phyloP scores from a whole-genome alignment of 2,329 filamentous ascomycete species.

The Onygenales sp. region DNA sequence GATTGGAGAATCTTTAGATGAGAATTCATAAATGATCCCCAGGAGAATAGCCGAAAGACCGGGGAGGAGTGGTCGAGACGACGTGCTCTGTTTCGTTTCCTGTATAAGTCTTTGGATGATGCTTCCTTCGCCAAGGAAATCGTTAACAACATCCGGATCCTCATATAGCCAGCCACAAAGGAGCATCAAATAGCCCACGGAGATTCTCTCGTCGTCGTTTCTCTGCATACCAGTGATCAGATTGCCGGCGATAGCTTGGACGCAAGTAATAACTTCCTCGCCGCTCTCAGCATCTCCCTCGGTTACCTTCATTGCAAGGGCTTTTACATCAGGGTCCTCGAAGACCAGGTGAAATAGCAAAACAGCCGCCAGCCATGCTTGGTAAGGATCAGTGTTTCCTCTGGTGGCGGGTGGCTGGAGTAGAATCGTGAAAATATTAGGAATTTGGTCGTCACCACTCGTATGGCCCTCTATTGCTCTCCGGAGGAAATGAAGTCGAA shows the following conservation, averaged over 20 bases:
- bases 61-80: conserved; percentile 59
- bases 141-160: conserved; percentile 80
- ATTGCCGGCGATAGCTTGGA: conserved; percentile 80
- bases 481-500: conserved; percentile 74
- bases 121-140: conserved; percentile 85
- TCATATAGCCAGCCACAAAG: conserved; percentile 87
- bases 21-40: conserved; percentile 91
- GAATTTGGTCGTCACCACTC: conserved; percentile 67
- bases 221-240: conserved; percentile 70
- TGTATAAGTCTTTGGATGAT: conserved; percentile 82
- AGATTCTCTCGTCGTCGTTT: conserved; percentile 66
- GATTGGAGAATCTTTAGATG: conserved; percentile 91
- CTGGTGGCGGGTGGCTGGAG: conserved; percentile 56
- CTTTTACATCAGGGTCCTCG: conserved; percentile 71
- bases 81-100: conserved; percentile 53
- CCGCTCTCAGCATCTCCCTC: conserved; percentile 83
- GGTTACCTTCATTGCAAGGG: conserved; percentile 66
- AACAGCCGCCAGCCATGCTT: conserved; percentile 80
- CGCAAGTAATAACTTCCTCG: conserved; percentile 89
- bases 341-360: conserved; percentile 78
- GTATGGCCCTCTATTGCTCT: conserved; percentile 82
- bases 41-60: conserved; percentile 78
- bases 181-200: conserved; percentile 81
- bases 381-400: conserved; percentile 68
- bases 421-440: conserved; percentile 80